Percentiles rank a stretch among this genome's conserved stretches.
phyloP scores from a whole-genome alignment of 1,284 basidiomycete species.

The Caloboletus firmus region DNA sequence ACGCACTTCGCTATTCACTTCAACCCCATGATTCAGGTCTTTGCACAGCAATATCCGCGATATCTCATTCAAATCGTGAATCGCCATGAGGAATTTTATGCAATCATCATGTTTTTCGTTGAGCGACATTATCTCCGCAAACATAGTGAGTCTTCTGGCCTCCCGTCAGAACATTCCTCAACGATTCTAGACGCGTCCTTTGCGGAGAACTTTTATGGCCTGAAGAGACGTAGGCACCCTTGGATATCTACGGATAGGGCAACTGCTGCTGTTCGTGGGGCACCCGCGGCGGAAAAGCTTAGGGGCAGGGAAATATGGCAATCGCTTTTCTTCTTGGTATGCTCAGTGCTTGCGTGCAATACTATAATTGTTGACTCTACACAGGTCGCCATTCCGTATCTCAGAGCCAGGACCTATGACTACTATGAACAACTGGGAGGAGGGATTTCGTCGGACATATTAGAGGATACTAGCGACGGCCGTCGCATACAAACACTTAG shows the following conservation, averaged over 20 bases:
- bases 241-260: constrained; percentile 67
- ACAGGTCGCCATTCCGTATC: constrained; percentile 86
- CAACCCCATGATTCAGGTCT: constrained; percentile 58
- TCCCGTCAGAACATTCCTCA: background rate
- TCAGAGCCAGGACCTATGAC: constrained; percentile 86
- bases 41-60: constrained; percentile 93
- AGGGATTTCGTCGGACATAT: constrained; percentile 64
- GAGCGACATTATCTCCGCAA: constrained; percentile 89
- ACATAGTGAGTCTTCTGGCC: constrained; percentile 56
- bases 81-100: constrained; percentile 95
- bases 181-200: constrained; percentile 74
- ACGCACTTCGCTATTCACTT: background rate
- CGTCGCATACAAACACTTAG: constrained; percentile 46
- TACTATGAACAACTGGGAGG: constrained; percentile 91
- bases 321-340: constrained; percentile 77
- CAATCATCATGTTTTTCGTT: constrained; percentile 82
- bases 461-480: constrained; percentile 53
- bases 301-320: constrained; percentile 62
- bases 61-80: constrained; percentile 92
- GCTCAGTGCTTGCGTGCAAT: constrained; percentile 23
- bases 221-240: constrained; percentile 75
- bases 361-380: constrained; percentile 1
- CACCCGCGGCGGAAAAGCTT: constrained; percentile 64
- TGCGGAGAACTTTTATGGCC: constrained; percentile 90
- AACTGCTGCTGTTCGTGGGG: constrained; percentile 63